Base-by-base conservation (phyloP, 257 asterid genomes). In the Knoxia roxburghii region DNA sequence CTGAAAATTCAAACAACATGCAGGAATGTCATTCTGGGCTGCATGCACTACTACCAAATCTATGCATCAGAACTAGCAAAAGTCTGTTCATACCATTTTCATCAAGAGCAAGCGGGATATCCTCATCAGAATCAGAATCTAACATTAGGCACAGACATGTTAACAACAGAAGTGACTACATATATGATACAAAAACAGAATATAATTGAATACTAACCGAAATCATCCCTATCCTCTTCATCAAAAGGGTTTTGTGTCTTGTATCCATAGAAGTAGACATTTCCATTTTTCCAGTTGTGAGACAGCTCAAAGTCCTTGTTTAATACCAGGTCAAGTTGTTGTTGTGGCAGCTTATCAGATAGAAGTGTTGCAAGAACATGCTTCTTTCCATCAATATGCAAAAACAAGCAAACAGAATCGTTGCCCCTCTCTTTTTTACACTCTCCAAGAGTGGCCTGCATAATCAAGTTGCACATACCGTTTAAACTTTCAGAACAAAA, bases 251-350 rank as follows among this genome's bases (percentile, higher is more conserved):
- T 86, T 6, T 7, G 5, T 57, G 95, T 83, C 79, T 45, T 78
- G 78, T 90, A 88, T 60, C 97, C 97, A 73, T 71, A 78, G 76
- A 84, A 85, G 84, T 71, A 85, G 55, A 90, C 90, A 52, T 85
- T 86, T 39, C 97, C 97, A 77, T 46, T 78, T 71, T 88, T 82
- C 90, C 85, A 88, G 80, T 85, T 85, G 80, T 90, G 97, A 0
- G 92, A 82, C 21, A 90, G 55, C 77, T 83, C 92, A 58, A 90
- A 84, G 2, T 79, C 84, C 39, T 73, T 68, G 23, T 83, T 86
- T 59, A 90, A 87, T 12, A 81, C 80, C 72, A 90, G 70, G 81
- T 90, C 92, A 70, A 83, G 84, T 46, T 77, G 92, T 48, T 90
- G 92, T 55, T 90, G 96, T 5, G 97, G 96, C 61, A 88, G 50